Percentiles rank a stretch among this genome's conserved stretches.
Conservation (phyloP, 148 eudicot genomes). For the Chenopodium album region DNA sequence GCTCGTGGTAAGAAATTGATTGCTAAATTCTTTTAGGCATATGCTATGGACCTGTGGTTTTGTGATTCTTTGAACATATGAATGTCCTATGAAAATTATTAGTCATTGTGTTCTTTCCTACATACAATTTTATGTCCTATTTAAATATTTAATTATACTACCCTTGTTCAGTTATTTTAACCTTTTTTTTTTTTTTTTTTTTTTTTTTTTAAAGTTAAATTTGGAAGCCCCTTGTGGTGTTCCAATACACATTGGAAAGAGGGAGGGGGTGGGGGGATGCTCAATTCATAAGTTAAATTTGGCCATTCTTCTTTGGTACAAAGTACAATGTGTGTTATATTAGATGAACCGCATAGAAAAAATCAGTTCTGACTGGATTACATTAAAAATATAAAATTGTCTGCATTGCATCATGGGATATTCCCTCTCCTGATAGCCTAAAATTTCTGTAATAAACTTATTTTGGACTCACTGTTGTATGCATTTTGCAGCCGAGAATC, state of each 20-base stretch:
- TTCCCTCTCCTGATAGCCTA: background rate
- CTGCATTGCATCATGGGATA: background rate
- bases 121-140: too few relatives aligned
- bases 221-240: too few relatives aligned
- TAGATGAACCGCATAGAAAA: background rate
- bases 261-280: too few relatives aligned
- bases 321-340: background rate
- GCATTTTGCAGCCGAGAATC: conserved; percentile 57
- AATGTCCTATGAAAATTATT: background rate
- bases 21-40: too few relatives aligned
- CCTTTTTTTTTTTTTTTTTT: background rate
- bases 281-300: too few relatives aligned
- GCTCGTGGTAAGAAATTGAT: conserved; percentile 61
- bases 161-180: background rate
- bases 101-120: background rate
- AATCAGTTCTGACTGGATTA: background rate
- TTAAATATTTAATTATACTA: background rate
- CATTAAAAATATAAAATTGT: background rate
- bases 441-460: background rate
- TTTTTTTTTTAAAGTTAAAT: too few relatives aligned
- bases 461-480: conserved; percentile 8
- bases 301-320: background rate
- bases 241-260: too few relatives aligned
- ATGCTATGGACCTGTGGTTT: background rate
- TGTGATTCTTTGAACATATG: background rate